Conservation (phyloP, 2,329 filamentous ascomycete genomes). For the Gaeumannomyces sp. region DNA sequence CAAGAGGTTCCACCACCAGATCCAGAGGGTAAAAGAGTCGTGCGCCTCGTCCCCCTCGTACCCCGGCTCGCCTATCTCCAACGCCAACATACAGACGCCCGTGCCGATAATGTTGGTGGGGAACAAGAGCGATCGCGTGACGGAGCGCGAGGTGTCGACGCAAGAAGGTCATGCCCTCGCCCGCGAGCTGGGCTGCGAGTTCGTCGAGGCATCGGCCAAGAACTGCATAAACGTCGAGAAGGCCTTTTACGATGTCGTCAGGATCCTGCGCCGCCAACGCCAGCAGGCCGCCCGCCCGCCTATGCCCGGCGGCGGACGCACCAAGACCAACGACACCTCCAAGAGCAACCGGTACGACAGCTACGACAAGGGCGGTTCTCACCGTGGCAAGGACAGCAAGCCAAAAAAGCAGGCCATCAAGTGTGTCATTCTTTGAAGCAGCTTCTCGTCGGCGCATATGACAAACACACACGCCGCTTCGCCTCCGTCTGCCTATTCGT, state of each 20-base stretch:
- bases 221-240: conserved; percentile 98
- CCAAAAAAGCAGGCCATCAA: conserved; percentile 7
- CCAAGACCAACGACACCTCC: conserved; percentile 3
- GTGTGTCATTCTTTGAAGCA: conserved; percentile 8
- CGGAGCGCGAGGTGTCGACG: conserved; percentile 91
- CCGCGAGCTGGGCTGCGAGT: conserved; percentile 88
- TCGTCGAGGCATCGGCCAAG: conserved; percentile 94
- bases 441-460: neutral
- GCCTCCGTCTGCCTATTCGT: too few species aligned
- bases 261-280: conserved; percentile 66
- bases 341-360: conserved; percentile 3
- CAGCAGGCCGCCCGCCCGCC: conserved; percentile 20
- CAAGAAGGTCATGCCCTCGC: conserved; percentile 92
- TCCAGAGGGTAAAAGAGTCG: conserved; percentile 94
- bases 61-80: conserved; percentile 64
- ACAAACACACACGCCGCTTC: too few species aligned
- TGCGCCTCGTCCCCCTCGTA: conserved; percentile 70
- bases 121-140: conserved; percentile 96
- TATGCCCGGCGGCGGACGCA: conserved; percentile 14
- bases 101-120: conserved; percentile 97
- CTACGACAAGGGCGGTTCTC: conserved; percentile 1
- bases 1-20: conserved; percentile 92
- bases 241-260: conserved; percentile 95
- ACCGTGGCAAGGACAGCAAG: conserved; percentile 5
- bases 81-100: conserved; percentile 54